Conservation (phyloP, 345 rosid genomes). For the Crucihimalaya himalaica region DNA sequence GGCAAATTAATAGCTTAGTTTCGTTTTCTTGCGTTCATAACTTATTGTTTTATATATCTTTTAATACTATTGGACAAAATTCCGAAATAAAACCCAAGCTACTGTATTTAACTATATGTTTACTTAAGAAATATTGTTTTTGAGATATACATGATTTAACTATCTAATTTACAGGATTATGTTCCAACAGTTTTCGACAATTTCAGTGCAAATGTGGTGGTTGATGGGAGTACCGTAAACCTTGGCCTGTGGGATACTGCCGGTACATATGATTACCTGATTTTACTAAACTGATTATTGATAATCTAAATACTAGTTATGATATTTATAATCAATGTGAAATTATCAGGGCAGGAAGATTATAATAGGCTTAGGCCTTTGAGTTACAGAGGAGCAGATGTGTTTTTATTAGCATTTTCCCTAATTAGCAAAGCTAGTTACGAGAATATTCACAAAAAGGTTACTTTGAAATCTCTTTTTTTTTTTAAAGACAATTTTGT, state of each 20-base stretch:
- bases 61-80: no score
- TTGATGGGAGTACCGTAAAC: constrained; percentile 80
- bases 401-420: constrained; percentile 78
- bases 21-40: background rate
- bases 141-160: background rate
- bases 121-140: background rate
- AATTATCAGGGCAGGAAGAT: constrained; percentile 74
- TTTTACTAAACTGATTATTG: background rate
- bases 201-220: constrained; percentile 91
- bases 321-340: background rate
- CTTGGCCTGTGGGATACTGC: constrained; percentile 96
- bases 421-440: constrained; percentile 80
- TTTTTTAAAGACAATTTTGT: background rate
- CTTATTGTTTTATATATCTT: no score
- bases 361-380: constrained; percentile 78
- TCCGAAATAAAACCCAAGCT: background rate
- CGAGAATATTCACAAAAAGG: constrained; percentile 78
- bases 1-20: background rate
- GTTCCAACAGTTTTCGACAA: constrained; percentile 88
- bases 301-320: background rate
- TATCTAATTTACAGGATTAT: constrained; percentile 49
- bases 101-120: background rate
- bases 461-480: background rate
- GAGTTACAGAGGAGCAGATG: constrained; percentile 91
- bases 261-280: constrained; percentile 47